Base-by-base conservation (phyloP, 2,329 filamentous ascomycete species). In the Geosmithia flava region DNA sequence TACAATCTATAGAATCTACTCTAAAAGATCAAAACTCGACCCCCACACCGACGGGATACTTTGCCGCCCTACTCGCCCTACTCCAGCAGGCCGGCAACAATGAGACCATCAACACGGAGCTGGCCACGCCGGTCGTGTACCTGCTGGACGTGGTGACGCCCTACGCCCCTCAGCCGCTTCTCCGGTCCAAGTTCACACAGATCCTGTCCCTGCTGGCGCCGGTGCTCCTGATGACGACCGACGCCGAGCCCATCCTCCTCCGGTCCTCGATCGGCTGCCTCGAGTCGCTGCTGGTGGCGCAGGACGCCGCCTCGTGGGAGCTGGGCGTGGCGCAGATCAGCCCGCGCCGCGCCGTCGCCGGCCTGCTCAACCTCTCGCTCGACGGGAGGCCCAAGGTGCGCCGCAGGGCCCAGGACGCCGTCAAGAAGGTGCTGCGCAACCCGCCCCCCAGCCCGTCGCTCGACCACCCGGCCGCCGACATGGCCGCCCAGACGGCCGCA, bases 121-220 rank as follows among this genome's bases (percentile, higher is more conserved):
- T 94, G 51, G 85, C 87, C 30, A 81, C 85, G 20, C 87, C 91
- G 2, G 85, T 94, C 54, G 85, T 98, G 56, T 98, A 98, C 67
- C 82, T 98, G 16, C 87, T 98, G 70, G 91, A 98, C 67, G 74
- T 95, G 55, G 80, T 96, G 56, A 93, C 89, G 16, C 85, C 86
- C 50, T 86, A 83, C 68, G 82, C 90, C 52, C 88, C 93, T 48
- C 78, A 87, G 52, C 80, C 90, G 51, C 81, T 98, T 51, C 83
- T 98, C 49, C 87, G 90, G 59, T 85, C 88, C 55, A 96, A 97
- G 66, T 98, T 98, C 70, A 85, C 87, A 27, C 87, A 94, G 65
- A 96, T 98, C 59, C 81, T 98, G 51, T 81, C 83, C 30, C 82
- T 85, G 52, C 78, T 98, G 55, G 89, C 87, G 19, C 90, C 91